These are phyloP conservation scores for Neocucurbitaria cava DNA, from an alignment of 2,329 filamentous ascomycete species.

Conservation along the genomic window DNA sequence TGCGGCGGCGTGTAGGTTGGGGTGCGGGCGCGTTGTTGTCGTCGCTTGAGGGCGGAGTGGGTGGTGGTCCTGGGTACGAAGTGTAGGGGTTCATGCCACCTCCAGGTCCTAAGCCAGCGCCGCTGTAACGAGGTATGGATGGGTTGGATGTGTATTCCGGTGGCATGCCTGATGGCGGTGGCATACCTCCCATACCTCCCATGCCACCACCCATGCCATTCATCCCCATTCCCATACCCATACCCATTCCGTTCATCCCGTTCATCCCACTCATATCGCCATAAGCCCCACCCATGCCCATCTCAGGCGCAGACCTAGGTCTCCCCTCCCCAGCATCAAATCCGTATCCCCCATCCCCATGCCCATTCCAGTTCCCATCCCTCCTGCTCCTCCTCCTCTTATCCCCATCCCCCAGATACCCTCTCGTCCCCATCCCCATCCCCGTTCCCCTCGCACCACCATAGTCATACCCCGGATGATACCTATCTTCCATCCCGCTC, in stretches of 20 bases:
- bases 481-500: not conserved
- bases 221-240: conserved; percentile 9
- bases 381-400: not conserved
- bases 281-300: not conserved
- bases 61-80: not conserved
- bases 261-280: not conserved
- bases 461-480: not conserved
- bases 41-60: conserved; percentile 5
- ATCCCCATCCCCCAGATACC: not conserved
- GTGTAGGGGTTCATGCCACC: conserved; percentile 5
- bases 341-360: not conserved
- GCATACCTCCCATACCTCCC: conserved; percentile 6
- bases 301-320: conserved; percentile 10
- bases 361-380: conserved; percentile 1
- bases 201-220: conserved; percentile 2
- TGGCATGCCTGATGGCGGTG: conserved; percentile 1
- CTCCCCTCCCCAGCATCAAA: not conserved
- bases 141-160: no score
- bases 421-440: not conserved
- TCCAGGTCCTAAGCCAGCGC: not conserved
- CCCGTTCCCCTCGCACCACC: not conserved
- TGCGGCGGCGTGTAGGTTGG: not conserved
- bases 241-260: not conserved
- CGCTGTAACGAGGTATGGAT: not conserved
- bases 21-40: not conserved